Evolutionary conservation across 2,329 filamentous ascomycete genomes (phyloP), one percentile per base, ranked within the genome.

Genomic region (Ploettnerulaceae sp.): DNA sequence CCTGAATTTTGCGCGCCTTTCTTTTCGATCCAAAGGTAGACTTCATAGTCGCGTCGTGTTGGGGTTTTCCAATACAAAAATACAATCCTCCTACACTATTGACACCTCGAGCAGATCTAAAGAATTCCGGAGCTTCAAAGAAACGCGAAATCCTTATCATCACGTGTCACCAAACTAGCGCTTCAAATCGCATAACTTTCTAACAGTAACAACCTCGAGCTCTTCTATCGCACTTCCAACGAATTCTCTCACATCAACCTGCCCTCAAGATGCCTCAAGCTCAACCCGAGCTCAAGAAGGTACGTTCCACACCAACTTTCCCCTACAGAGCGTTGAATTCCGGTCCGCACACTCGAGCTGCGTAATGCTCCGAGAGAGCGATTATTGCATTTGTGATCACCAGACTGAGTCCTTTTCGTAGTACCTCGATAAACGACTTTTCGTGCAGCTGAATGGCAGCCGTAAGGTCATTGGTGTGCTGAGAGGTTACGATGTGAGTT

Each of bases 381-480:
- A 36, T 14, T 44, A 8, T 28, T 29, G 40, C 14, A 44, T 9
- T 14, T 8, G 31, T 95, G 81, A 89, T 90, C 69, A 52, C 62
- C 62, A 52, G 45, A 54, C 54, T 57, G 51, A 55, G 32, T 29
- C 15, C 12, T 48, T 17, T 17, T 41, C 39, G 21, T 62, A 98
- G 93, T 98, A 98, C 71, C 89, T 98, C 71, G 93, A 98, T 77
- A 98, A 98, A 81, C 81, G 91, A 71, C 80, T 98, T 65, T 95
- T 96, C 69, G 89, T 97, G 58, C 91, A 98, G 70, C 75, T 98
- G 45, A 98, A 98, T 70, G 93, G 93, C 64, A 95, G 90, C 69
- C 86, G 93, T 67, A 97, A 95, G 71, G 91, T 98, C 53, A 89
- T 95, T 67, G 93, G 94, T 46, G 79, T 95, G 41, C 78, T 98